Base-by-base conservation (phyloP, 23 red algal genomes). In the Gracilaria domingensis region DNA sequence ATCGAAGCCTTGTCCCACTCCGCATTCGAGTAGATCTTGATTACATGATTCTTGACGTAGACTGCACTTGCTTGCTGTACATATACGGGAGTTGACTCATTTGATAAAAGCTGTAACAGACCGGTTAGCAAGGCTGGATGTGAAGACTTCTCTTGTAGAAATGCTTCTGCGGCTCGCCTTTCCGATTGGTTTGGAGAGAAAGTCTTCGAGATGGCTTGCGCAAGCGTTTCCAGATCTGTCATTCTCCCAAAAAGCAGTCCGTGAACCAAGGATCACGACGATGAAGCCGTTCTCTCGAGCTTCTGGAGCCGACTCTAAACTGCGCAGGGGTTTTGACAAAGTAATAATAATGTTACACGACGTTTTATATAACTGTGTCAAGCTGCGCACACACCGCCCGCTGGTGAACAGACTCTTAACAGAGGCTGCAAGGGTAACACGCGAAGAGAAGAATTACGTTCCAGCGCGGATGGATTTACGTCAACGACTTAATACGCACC, bases 11-110 rank as follows among this genome's bases (percentile, higher is more conserved):
- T 78, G 13, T 77, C 66, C 80, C 89, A 83, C 25, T 83, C 89
- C 24, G 71, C 67, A 18, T 93, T 85, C 72, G 90, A 88, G 67
- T 95, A 99, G 1, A 42, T 50, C 17, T 93, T 74, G 57, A 79
- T 48, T 37, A 91, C 69, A 56, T 87, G 81, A 66, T 99, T 99
- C 79, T 99, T 99, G 25, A 99, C 21, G 75, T 96, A 99, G 3
- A 99, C 93, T 2, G 97, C 94, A 14, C 81, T 87, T 8, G 94
- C 97, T 78, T 96, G 95, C 21, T 90, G 87, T 12, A 95, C 93
- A 53, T 93, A 82, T 8, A 73, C 48, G 21, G 94, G 79, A 29
- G 88, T 82, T 48, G 51, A 67, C 1, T 83, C 86, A 30, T 73
- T 55, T 29, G 84, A 86, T 36, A 99, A 66, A 1, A 99, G 82